These are phyloP conservation scores for Rhynchosporium secalis DNA, from an alignment of 2,329 filamentous ascomycete genomes.

Conservation along the genomic window DNA sequence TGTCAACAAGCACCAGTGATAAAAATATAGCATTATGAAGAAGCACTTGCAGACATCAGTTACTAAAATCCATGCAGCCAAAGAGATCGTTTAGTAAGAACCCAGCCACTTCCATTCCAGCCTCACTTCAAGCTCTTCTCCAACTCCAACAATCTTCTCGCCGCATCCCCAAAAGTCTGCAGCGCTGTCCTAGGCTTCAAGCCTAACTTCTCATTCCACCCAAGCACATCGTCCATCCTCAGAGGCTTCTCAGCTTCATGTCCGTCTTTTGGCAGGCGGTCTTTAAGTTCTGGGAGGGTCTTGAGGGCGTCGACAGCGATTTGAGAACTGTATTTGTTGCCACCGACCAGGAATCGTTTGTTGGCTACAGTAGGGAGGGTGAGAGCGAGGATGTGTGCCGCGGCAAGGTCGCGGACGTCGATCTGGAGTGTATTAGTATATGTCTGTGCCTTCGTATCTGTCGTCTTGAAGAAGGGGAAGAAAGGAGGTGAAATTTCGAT, in stretches of 20 bases:
- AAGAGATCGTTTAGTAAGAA: too few relatives aligned
- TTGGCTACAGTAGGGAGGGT: constrained; percentile 32
- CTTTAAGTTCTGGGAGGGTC: constrained; percentile 32
- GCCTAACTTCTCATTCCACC: constrained; percentile 30
- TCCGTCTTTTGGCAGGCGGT: constrained; percentile 35
- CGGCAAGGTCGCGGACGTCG: constrained; percentile 37
- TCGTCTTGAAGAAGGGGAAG: neutral
- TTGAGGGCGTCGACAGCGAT: constrained; percentile 33
- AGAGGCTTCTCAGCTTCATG: constrained; percentile 30
- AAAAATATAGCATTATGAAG: too few relatives aligned
- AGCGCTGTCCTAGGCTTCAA: constrained; percentile 26
- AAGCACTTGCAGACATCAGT: too few relatives aligned
- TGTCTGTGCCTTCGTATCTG: neutral
- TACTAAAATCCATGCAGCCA: too few relatives aligned
- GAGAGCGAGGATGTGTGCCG: constrained; percentile 35
- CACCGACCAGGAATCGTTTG: constrained; percentile 29
- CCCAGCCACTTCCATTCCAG: too few relatives aligned
- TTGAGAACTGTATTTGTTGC: constrained; percentile 23
- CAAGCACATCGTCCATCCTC: constrained; percentile 26
- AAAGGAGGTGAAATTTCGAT: too few relatives aligned
- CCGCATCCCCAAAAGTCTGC: constrained; percentile 35
- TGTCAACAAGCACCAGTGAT: too few relatives aligned
- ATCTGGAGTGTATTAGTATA: constrained; percentile 20
- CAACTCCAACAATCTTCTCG: constrained; percentile 34
- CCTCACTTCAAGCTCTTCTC: constrained; percentile 16